Evolutionary conservation across 2,329 filamentous ascomycete species (phyloP), one percentile per base, ranked within the genome.

Genomic region (Geoglossum cookeanum): DNA sequence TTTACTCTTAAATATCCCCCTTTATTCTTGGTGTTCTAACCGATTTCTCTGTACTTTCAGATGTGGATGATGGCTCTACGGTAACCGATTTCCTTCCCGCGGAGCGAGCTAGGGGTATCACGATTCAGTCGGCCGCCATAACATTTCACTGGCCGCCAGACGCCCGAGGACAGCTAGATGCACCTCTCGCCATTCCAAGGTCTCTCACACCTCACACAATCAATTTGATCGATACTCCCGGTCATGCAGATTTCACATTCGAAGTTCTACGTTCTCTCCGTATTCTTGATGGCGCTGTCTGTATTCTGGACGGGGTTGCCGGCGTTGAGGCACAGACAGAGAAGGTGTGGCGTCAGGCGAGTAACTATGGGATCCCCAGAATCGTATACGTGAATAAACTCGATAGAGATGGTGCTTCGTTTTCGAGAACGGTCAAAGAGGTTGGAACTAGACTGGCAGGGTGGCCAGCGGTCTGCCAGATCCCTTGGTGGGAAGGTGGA

Each of bases 281-380:
- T 22, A 85, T 95, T 37, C 76, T 95, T 0, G 89, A 95, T 66
- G 89, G 89, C 4, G 88, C 88, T 1, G 83, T 95, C n/a, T 94
- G 88, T 65, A 90, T 95, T 64, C 80, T 95, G 6, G 89, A 95
- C 67, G 89, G 87, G 0, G 89, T 95, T 42, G 89, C 91, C 60
- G 89, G 89, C 1, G 92, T 98, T 27, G 92, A 98, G 70, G 91
- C 92, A 1, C 92, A 97, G 67, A 97, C 92, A 0, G 92, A 98
- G 68, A 84, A 94, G 64, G 92, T 98, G 2, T 98, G 92, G 92
- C 77, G 79, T 13, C 92, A 95, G 61, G 90, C 92, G 5, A 87
- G 85, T 56, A 81, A 83, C 51, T 94, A 94, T 67, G 77, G 76
- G 27, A 94, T 97, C 45, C 92, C 92, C 0, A 78, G 88, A 35